Percentiles rank a stretch among this genome's conserved stretches.
Conservation (phyloP, 2,329 filamentous ascomycete species). For the Aquanectria penicillioides region DNA sequence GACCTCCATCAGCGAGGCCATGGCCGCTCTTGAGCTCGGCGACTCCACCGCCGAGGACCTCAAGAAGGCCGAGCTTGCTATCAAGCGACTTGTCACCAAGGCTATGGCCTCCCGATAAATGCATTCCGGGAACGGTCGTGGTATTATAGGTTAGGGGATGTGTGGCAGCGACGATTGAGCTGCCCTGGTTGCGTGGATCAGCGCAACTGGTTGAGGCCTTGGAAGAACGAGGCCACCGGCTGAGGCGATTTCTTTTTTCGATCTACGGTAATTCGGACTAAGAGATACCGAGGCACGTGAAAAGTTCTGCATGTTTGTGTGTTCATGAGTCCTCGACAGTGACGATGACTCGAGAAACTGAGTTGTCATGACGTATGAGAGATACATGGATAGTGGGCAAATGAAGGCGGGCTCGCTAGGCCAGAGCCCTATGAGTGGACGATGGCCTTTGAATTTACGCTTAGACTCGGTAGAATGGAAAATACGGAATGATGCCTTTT, state of each 20-base stretch:
- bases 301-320: constrained; percentile 48
- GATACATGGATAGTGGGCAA: constrained; percentile 36
- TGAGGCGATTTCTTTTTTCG: constrained; percentile 39
- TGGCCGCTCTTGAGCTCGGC: constrained; percentile 96
- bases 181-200: constrained; percentile 29
- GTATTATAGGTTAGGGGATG: constrained; percentile 29
- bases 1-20: constrained; percentile 94
- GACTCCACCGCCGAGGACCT: constrained; percentile 92
- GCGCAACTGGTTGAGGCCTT: constrained; percentile 29
- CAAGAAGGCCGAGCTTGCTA: constrained; percentile 99
- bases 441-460: constrained; percentile 45
- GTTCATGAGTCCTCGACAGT: constrained; percentile 40
- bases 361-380: constrained; percentile 43
- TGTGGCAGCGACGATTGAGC: constrained; percentile 27
- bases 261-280: constrained; percentile 46
- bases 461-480: constrained; percentile 53
- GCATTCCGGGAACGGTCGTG: constrained; percentile 21
- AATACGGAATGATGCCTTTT: constrained; percentile 44
- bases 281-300: constrained; percentile 47
- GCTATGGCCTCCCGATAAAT: constrained; percentile 91
- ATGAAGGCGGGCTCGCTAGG: constrained; percentile 35
- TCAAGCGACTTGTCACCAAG: constrained; percentile 99
- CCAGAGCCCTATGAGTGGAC: constrained; percentile 37
- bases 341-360: constrained; percentile 35
- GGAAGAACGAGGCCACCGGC: constrained; percentile 28